Base-by-base conservation (phyloP, 1,139 yeast species). In the Pneumocystis canis region DNA sequence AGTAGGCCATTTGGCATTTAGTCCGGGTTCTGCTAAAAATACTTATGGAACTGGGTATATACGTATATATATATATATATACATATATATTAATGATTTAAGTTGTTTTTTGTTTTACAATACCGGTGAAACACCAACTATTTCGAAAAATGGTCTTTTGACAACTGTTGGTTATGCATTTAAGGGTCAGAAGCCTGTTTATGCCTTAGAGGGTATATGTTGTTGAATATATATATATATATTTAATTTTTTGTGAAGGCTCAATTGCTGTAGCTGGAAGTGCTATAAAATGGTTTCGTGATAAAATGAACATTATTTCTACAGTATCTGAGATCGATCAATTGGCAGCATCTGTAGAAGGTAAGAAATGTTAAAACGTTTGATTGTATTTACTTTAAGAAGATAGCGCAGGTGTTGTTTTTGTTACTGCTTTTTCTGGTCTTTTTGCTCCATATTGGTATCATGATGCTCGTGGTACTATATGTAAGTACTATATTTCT, bases 11-110 rank as follows among this genome's bases (percentile, higher is more conserved):
- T 76, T 88, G 74, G 96, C 96, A 1, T 82, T 88, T 71, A 79
- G 81, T 68, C 80, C 83, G 39, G 97, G 97, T 64, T 83, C 86
- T 62, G 96, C 96, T 57, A 90, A 90, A 75, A 88, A 95, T 78
- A 90, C 97, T n/a, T 90, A 89, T 72, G 97, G 97, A 68, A 90
- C 97, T 1, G 97, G 97, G 67, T 89, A 96, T 73, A 90, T 90
- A 80, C 75, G 90, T 67, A 79, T 90, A 3, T 57, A 9, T 3
- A 11, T 35, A 14, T 57, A 9, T 3, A 11, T 32, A 1, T 68
- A 9, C 14, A 3, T 35, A 20, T 33, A n/a, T 2, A 16, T 56
- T 16, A 39, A 20, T 25, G 18, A 20, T 32, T 35, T n/a, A 28
- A 35, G 59, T 39, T 57, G 41, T 35, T 35, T 39, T 35, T 30